A percentile compares a stretch with the other conserved stretches of the same genome.
Evolutionary conservation across 2,329 filamentous ascomycete genomes (phyloP).

Genomic region (Diaporthe capsici): DNA sequence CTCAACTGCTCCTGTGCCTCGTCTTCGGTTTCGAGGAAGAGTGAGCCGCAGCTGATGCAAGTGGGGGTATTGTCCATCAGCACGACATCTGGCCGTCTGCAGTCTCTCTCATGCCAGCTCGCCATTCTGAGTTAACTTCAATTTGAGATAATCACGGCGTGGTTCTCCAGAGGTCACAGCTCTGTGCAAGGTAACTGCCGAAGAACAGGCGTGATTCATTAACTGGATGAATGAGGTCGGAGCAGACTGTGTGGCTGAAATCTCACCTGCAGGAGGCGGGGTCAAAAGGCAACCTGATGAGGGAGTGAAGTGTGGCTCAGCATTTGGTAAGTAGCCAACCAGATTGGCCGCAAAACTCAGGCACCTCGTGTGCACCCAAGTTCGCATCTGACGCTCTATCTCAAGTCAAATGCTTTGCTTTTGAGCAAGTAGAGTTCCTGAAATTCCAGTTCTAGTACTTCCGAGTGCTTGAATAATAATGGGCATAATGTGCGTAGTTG

Average conservation of each 20-base stretch:
- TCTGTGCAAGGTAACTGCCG: neutral
- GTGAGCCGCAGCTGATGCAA: constrained; percentile 4
- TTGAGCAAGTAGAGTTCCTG: too few relatives aligned
- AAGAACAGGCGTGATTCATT: neutral
- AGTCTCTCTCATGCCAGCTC: neutral
- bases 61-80: neutral
- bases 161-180: neutral
- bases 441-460: too few relatives aligned
- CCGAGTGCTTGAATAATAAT: too few relatives aligned
- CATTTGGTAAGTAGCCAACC: neutral
- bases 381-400: too few relatives aligned
- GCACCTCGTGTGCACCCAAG: too few relatives aligned
- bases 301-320: neutral
- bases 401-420: too few relatives aligned
- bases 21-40: neutral
- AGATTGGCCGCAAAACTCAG: neutral
- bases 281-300: neutral
- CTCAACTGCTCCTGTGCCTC: neutral
- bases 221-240: neutral
- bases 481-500: too few relatives aligned
- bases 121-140: neutral
- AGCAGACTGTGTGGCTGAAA: neutral
- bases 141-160: neutral
- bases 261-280: constrained; percentile 10
- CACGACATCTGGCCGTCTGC: constrained; percentile 15